Evolutionary conservation across 495 filamentous ascomycete genomes (phyloP), one percentile per base, ranked within the genome.

Genomic region (Pyronema domesticum): DNA sequence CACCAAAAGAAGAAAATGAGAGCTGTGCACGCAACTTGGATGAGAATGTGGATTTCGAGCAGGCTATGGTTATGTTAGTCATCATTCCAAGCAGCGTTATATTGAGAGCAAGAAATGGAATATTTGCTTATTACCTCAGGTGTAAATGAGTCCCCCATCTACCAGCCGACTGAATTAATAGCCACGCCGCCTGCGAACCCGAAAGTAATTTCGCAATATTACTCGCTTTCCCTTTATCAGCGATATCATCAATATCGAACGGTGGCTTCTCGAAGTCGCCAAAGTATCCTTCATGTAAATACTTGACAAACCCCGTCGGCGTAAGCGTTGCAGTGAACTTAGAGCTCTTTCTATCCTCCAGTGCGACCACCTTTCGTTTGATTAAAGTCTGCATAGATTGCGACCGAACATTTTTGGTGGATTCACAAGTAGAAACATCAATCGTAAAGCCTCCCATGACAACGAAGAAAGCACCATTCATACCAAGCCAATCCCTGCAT

Each of bases 391-490:
- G 13, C 13, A 37, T 13, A 51, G 30, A 2, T 1, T 15, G 2
- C 19, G 5, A 1, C n/a, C 3, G 3, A 8, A 33, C 18, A 34
- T 10, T 17, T 5, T n/a, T 35, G 11, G 2, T 36, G 2, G 48
- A 34, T n/a, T 1, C 9, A 3, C 10, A 17, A 1, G 2, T n/a
- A 34, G 11, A 14, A 37, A 10, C 10, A 40, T 52, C 55, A 4
- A 55, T 35, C 3, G 43, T 7, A 23, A 58, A 60, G 17, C 58
- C 58, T 8, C 58, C 56, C 58, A 60, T 60, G 14, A 58, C 58
- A 3, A 58, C 56, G 46, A 56, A 60, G 17, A 53, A 58, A 0
- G 58, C 58, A 7, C 30, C 36, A 6, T 48, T 1, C 56, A 58
- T 47, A 1, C 23, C 23, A 34, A 58, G 6, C 8, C 51, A 17